Conservation (phyloP, 768 basidiomycete species). For the Cystobasidium tubakii region DNA sequence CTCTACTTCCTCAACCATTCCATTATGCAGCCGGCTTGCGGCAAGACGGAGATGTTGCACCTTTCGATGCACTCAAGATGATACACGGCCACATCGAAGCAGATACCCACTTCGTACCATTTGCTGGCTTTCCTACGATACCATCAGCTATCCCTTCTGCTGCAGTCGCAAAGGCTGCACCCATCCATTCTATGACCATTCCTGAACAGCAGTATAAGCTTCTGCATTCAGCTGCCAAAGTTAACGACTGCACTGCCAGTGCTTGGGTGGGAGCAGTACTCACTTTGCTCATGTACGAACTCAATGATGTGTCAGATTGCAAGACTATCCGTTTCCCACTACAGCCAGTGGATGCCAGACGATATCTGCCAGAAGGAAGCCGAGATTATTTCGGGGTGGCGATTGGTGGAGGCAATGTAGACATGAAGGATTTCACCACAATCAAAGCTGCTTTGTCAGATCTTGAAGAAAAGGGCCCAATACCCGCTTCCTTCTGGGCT, state of each 20-base stretch:
- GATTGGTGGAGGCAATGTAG: neutral
- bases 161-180: neutral
- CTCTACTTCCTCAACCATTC: neutral
- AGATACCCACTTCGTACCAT: neutral
- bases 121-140: neutral
- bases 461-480: neutral
- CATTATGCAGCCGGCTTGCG: conserved; percentile 2
- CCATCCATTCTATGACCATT: neutral
- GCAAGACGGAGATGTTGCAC: neutral
- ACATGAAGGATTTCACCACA: neutral
- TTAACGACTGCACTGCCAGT: neutral
- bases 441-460: neutral
- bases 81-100: neutral
- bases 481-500: neutral
- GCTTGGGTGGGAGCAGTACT: conserved; percentile 5
- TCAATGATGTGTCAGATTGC: neutral
- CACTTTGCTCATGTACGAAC: neutral
- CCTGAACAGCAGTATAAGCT: neutral
- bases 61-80: neutral
- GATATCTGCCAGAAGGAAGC: neutral
- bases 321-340: conserved; percentile 1
- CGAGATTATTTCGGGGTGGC: neutral
- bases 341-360: conserved; percentile 1
- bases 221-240: neutral
- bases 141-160: neutral